phyloP scores from a whole-genome alignment of 2,329 filamentous ascomycete genomes.

The Tolypocladium paradoxum region DNA sequence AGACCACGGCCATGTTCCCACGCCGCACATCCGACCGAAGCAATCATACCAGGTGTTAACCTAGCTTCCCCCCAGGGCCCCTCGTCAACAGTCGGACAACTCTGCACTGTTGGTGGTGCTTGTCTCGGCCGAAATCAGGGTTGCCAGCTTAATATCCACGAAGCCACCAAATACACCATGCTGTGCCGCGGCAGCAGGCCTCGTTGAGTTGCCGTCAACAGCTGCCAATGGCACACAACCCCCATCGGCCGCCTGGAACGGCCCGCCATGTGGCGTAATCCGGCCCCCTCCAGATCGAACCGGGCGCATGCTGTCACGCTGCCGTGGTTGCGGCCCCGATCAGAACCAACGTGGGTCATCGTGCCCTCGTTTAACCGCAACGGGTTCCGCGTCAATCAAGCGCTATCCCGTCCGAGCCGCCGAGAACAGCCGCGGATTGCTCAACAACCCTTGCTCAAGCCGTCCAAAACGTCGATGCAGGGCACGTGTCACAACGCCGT shows the following conservation, averaged over 20 bases:
- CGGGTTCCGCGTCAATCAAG: background rate
- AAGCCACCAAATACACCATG: background rate
- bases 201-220: background rate
- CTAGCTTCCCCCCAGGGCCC: background rate
- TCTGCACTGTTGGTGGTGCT: background rate
- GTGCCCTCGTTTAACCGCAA: background rate
- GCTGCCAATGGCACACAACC: background rate
- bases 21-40: background rate
- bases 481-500: background rate
- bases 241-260: background rate
- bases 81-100: background rate
- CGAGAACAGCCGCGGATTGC: background rate
- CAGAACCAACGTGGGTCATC: background rate
- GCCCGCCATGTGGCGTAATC: background rate
- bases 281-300: background rate
- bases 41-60: background rate
- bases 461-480: background rate
- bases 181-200: background rate
- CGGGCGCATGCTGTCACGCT: background rate
- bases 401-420: background rate
- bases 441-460: background rate
- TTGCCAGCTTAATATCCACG: background rate
- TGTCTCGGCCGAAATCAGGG: background rate
- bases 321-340: background rate
- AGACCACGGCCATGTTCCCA: background rate